phyloP scores from a whole-genome alignment of 495 filamentous ascomycete species.

The Hypoxylon intermedium region DNA sequence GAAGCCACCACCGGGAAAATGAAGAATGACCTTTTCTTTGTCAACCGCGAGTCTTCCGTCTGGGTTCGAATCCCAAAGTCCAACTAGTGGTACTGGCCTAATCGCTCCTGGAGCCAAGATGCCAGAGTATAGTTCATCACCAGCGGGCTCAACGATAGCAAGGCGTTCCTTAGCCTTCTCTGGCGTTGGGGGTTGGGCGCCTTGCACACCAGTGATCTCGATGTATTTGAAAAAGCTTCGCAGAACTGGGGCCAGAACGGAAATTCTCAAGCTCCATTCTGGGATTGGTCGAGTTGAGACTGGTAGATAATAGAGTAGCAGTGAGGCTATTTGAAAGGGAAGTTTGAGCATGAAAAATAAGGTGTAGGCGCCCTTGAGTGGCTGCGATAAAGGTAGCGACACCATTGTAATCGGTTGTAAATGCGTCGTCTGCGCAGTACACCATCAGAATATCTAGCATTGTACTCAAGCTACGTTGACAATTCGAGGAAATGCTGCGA shows the following conservation, averaged over 20 bases:
- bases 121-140: neutral
- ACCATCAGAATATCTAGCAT: no score
- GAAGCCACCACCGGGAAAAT: neutral
- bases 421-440: no score
- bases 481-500: no score
- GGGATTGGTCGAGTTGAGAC: neutral
- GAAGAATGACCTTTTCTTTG: neutral
- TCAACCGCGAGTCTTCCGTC: neutral
- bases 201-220: neutral
- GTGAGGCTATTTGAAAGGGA: neutral
- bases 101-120: neutral
- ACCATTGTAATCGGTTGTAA: no score
- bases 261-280: neutral
- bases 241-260: neutral
- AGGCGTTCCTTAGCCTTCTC: neutral
- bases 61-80: neutral
- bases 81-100: neutral
- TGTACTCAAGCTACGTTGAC: no score
- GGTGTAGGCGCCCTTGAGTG: neutral
- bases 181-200: neutral
- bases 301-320: neutral
- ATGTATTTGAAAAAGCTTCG: neutral
- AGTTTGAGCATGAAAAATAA: neutral
- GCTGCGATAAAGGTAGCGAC: neutral
- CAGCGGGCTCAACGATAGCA: neutral